phyloP scores from a whole-genome alignment of 768 basidiomycete genomes.

The Glaciozyma antarctica region DNA sequence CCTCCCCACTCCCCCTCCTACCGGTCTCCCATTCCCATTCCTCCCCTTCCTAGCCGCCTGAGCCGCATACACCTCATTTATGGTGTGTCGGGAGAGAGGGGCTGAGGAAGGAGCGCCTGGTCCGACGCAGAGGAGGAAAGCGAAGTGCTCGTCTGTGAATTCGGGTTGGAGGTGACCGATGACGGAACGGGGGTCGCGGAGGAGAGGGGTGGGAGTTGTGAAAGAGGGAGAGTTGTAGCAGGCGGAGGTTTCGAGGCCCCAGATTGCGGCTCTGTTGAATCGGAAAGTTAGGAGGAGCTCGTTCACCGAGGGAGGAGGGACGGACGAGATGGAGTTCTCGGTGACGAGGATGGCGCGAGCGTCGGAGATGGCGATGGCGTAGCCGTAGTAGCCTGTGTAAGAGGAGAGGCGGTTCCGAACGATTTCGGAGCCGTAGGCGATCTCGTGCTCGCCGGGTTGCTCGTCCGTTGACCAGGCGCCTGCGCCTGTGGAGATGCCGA shows the following conservation, averaged over 20 bases:
- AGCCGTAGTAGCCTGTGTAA: constrained; percentile 33
- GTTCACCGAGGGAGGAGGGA: not conserved
- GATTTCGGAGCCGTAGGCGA: constrained; percentile 21
- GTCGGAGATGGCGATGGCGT: constrained; percentile 31
- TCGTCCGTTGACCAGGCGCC: constrained; percentile 32
- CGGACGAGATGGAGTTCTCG: constrained; percentile 25
- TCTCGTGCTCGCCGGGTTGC: constrained; percentile 19
- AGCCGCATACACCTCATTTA: constrained; percentile 11
- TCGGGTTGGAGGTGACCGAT: constrained; percentile 20
- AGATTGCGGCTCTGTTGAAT: constrained; percentile 21
- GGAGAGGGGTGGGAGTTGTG: constrained; percentile 19
- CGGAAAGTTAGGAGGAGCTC: not conserved
- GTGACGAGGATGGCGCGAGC: constrained; percentile 15
- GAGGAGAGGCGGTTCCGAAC: constrained; percentile 20
- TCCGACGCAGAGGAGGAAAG: constrained; percentile 28
- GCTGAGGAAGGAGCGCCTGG: constrained; percentile 17
- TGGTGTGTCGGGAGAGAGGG: constrained; percentile 20
- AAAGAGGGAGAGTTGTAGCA: constrained; percentile 21
- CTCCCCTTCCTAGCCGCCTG: not conserved
- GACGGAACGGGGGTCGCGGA: constrained; percentile 22
- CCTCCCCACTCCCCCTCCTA: not conserved
- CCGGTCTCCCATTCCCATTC: not conserved
- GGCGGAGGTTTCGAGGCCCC: constrained; percentile 24
- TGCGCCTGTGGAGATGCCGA: constrained; percentile 35
- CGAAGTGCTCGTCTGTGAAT: constrained; percentile 23